These are phyloP conservation scores for Alnus rubra DNA, from an alignment of 306 rosid species.

Conservation along the genomic window DNA sequence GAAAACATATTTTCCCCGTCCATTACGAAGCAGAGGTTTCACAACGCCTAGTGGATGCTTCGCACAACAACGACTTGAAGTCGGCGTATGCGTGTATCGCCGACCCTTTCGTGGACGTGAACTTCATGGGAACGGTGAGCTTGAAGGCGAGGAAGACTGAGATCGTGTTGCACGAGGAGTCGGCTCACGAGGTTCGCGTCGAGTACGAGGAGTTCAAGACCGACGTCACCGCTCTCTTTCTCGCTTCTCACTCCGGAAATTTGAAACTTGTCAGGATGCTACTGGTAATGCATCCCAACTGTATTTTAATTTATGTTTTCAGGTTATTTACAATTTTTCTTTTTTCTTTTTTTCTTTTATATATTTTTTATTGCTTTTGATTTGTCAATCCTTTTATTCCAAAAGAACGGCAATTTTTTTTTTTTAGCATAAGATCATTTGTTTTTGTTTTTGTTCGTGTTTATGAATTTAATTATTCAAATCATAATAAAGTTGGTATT, in stretches of 20 bases:
- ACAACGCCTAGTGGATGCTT: slow-evolving; percentile 56
- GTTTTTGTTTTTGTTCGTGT: no score
- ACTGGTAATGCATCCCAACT: slow-evolving; percentile 38
- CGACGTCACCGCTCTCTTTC: slow-evolving; percentile 63
- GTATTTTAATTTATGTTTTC: not conserved
- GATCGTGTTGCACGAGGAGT: slow-evolving; percentile 49
- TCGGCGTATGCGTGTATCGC: slow-evolving; percentile 33
- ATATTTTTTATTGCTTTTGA: no score
- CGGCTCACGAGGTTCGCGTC: slow-evolving; percentile 46
- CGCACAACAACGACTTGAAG: slow-evolving; percentile 29
- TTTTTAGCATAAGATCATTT: no score
- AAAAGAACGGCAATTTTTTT: no score
- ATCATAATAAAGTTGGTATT: no score
- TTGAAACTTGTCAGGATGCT: slow-evolving; percentile 46
- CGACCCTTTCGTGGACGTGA: slow-evolving; percentile 53
- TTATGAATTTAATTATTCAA: no score
- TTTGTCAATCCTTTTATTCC: no score
- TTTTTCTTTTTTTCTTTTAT: no score
- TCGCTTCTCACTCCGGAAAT: slow-evolving; percentile 63
- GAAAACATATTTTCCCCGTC: slow-evolving; percentile 50
- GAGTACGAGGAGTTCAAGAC: slow-evolving; percentile 63
- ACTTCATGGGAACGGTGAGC: slow-evolving; percentile 61
- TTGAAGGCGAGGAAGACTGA: slow-evolving; percentile 55
- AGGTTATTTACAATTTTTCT: no score
- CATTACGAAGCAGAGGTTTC: slow-evolving; percentile 49